Conservation (phyloP, 1,284 basidiomycete genomes). For the Golubevia pallescens region DNA sequence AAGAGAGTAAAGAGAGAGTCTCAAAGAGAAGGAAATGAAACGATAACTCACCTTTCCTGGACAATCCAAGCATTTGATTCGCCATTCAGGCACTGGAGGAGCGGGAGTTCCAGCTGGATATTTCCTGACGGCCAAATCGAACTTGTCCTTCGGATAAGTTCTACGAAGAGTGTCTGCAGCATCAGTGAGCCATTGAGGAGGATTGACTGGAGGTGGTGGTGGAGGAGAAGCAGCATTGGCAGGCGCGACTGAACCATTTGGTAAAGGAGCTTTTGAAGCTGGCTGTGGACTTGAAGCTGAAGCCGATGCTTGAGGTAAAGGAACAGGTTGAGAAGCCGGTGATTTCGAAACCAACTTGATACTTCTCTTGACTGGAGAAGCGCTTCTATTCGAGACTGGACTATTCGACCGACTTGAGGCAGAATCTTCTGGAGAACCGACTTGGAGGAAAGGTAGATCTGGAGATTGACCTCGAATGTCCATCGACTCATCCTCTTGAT, state of each 20-base stretch:
- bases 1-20: no score
- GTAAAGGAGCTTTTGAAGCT: no score
- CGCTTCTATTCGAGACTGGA: neutral
- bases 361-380: no score
- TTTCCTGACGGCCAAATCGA: conserved; percentile 65
- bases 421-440: conserved; percentile 44
- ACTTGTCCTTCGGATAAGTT: conserved; percentile 81
- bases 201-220: conserved; percentile 6
- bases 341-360: no score
- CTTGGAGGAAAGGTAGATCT: conserved; percentile 51
- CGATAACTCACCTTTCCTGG: conserved; percentile 77
- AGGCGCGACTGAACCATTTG: no score
- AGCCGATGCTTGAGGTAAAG: no score
- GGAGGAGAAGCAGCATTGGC: conserved; percentile 62
- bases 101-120: conserved; percentile 24
- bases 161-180: conserved; percentile 74
- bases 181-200: conserved; percentile 74
- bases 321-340: no score
- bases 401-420: conserved; percentile 13
- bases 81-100: conserved; percentile 73
- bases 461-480: conserved; percentile 14
- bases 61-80: conserved; percentile 91
- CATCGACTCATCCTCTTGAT: conserved; percentile 10
- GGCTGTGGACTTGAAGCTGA: no score
- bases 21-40: neutral